Conservation (phyloP, 225 moss, liverwort and hornwort species). For the Climacium dendroides region DNA sequence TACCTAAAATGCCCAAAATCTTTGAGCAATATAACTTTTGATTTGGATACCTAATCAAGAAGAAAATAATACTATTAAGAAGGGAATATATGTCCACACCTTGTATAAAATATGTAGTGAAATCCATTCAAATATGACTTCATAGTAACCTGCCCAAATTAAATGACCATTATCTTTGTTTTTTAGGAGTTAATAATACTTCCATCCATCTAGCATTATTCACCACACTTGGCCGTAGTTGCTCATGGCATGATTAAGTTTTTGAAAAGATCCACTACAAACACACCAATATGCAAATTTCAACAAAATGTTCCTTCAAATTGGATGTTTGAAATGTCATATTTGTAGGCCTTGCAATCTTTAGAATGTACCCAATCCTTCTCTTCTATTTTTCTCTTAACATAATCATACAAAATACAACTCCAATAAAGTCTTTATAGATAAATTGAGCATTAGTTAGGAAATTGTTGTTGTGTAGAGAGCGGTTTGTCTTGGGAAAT, state of each 20-base stretch:
- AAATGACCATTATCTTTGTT: background rate
- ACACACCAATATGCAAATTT: background rate
- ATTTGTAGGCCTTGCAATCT: background rate
- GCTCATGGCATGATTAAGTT: rapidly evolving
- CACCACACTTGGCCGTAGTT: rapidly evolving
- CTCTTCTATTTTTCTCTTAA: too few species aligned
- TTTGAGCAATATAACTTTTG: background rate
- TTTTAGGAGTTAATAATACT: background rate
- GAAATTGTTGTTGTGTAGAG: too few species aligned
- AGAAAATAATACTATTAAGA: background rate
- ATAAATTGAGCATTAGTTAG: background rate
- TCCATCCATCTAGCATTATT: rapidly evolving
- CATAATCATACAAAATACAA: background rate
- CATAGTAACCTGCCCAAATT: rapidly evolving
- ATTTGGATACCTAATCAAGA: rapidly evolving
- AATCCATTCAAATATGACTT: background rate
- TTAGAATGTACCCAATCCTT: background rate
- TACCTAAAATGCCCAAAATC: rapidly evolving
- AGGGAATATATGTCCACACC: rapidly evolving
- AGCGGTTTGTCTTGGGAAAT: too few species aligned
- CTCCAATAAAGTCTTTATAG: background rate
- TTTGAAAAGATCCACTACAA: rapidly evolving
- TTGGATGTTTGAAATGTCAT: background rate
- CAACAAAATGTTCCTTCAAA: background rate
- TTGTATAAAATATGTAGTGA: background rate